A percentile compares a stretch with the other conserved stretches of the same genome.
These are phyloP conservation scores for Pterocarpus macrocarpus DNA, from an alignment of 306 rosid genomes.

Conservation along the genomic window DNA sequence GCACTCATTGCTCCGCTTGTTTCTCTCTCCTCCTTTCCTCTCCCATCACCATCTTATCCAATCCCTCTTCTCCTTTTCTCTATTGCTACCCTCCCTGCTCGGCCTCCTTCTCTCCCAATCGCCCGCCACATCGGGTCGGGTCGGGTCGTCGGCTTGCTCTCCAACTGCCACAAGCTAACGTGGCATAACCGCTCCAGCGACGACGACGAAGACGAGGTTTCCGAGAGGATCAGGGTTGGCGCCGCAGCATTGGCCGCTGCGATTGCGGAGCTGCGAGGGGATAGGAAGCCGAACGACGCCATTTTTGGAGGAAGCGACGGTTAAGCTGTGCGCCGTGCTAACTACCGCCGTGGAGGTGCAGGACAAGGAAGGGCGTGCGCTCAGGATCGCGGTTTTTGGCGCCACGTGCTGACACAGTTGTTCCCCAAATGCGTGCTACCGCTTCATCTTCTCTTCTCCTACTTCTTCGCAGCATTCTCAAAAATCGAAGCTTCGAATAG, in stretches of 20 bases:
- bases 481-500: constrained; percentile 42
- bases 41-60: not conserved
- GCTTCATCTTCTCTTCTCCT: constrained; percentile 48
- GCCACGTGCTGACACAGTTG: constrained; percentile 77
- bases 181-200: not conserved
- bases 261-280: constrained; percentile 17
- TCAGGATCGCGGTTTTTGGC: constrained; percentile 70
- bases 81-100: constrained; percentile 66
- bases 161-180: constrained; percentile 59
- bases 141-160: constrained; percentile 64
- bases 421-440: constrained; percentile 82
- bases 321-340: constrained; percentile 65
- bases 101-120: constrained; percentile 60
- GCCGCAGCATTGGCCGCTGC: constrained; percentile 65
- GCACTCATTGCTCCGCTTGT: constrained; percentile 67
- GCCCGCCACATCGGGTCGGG: constrained; percentile 13
- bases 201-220: constrained; percentile 22
- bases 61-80: not conserved
- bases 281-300: constrained; percentile 9
- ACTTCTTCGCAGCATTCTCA: constrained; percentile 14
- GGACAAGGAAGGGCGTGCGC: constrained; percentile 56
- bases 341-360: constrained; percentile 92
- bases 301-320: constrained; percentile 60
- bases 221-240: constrained; percentile 42
- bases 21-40: constrained; percentile 54